These are phyloP conservation scores for Annona cherimola DNA, from an alignment of 164 flowering plant species.

Conservation along the genomic window DNA sequence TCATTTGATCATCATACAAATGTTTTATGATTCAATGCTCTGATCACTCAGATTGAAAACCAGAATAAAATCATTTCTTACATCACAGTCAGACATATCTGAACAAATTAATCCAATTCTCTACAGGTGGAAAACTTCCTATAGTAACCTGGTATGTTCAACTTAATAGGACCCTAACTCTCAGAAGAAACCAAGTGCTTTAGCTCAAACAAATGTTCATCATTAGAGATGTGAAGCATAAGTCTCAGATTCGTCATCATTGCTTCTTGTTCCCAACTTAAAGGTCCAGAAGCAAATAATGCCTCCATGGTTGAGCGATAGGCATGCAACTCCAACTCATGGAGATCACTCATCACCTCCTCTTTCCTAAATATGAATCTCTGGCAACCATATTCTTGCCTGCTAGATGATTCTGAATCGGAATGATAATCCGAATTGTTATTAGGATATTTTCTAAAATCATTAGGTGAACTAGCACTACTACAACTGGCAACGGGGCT, in stretches of 20 bases:
- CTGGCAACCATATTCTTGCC: slow-evolving; percentile 30
- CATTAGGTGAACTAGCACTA: slow-evolving; percentile 24
- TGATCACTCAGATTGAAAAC: slow-evolving; percentile 16
- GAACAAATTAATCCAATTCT: slow-evolving; percentile 3
- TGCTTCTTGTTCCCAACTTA: slow-evolving; percentile 91
- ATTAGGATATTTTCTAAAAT: slow-evolving; percentile 20
- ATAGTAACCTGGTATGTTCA: background rate
- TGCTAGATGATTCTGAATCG: slow-evolving; percentile 62
- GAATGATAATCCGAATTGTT: slow-evolving; percentile 34
- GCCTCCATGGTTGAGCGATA: slow-evolving; percentile 81
- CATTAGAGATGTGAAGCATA: slow-evolving; percentile 76
- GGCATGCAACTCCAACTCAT: slow-evolving; percentile 80
- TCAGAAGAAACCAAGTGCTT: slow-evolving; percentile 57
- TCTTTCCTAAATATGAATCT: slow-evolving; percentile 30
- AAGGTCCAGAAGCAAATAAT: slow-evolving; percentile 81
- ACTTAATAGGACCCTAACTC: slow-evolving; percentile 25
- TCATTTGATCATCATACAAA: slow-evolving; percentile 26
- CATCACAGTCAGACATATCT: slow-evolving; percentile 16
- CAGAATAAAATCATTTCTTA: slow-evolving; percentile 25
- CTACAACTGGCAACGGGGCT: slow-evolving; percentile 91
- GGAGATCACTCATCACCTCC: slow-evolving; percentile 51
- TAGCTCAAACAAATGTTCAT: slow-evolving; percentile 84
- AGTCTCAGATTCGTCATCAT: slow-evolving; percentile 79
- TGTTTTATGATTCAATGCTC: slow-evolving; percentile 13
- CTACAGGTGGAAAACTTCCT: background rate